Conservation (phyloP, 805 yeast species). For the Saturnispora mendoncae region DNA sequence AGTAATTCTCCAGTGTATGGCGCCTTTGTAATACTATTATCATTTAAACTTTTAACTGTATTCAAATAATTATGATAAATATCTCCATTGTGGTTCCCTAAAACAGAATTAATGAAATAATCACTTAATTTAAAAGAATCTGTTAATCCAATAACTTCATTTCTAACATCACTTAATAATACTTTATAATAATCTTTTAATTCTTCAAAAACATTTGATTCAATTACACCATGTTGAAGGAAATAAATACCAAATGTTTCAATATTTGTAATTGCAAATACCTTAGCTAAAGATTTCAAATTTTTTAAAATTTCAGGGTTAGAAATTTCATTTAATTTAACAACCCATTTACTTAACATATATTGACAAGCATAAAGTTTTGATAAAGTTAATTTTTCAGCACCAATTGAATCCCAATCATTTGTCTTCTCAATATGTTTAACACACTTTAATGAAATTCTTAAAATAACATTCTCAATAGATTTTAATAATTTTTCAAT, state of each 20-base stretch:
- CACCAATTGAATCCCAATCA: conserved; percentile 39
- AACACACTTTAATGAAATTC: conserved; percentile 30
- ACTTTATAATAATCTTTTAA: conserved; percentile 34
- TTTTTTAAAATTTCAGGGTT: conserved; percentile 34
- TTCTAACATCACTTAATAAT: conserved; percentile 46
- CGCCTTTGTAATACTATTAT: conserved; percentile 48
- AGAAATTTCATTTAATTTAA: conserved; percentile 19
- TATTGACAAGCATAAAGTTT: conserved; percentile 45
- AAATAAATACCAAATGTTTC: conserved; percentile 67
- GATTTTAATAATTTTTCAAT: conserved; percentile 29
- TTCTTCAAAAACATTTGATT: conserved; percentile 38
- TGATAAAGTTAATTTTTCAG: conserved; percentile 38
- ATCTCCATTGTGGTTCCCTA: conserved; percentile 77
- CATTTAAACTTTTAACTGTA: conserved; percentile 40
- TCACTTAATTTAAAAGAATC: conserved; percentile 81
- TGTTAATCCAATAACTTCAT: conserved; percentile 66
- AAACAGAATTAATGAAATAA: conserved; percentile 69
- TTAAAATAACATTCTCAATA: conserved; percentile 33
- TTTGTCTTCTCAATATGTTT: conserved; percentile 28
- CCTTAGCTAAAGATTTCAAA: conserved; percentile 45
- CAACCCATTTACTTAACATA: conserved; percentile 34
- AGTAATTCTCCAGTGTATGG: conserved; percentile 41
- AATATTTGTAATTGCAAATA: conserved; percentile 58
- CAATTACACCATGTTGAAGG: conserved; percentile 51
- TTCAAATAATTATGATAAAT: conserved; percentile 70